Base-by-base conservation (phyloP, 208 protist species). In the Trypanosoma conorhini region DNA sequence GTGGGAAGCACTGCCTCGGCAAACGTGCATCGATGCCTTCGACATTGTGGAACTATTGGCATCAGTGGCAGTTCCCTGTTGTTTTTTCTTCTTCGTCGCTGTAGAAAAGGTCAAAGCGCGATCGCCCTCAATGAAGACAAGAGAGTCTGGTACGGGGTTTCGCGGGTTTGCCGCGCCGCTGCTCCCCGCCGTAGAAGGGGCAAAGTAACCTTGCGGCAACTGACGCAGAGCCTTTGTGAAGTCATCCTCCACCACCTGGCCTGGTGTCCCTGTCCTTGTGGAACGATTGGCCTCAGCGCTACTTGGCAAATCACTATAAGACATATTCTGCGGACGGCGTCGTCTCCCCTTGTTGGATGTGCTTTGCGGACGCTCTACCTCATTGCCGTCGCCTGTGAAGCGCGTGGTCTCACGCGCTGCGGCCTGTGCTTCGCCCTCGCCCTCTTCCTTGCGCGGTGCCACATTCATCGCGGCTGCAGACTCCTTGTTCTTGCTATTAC, bases 71-170 rank as follows among this genome's bases (percentile, higher is more conserved):
- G 12, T 30, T 48, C 50, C 17, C 22, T 48, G 15, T 28, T 24
- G 21, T 33, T 24, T 70, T 52, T 61, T 26, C 56, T 42, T 70
- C 46, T 44, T 55, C 3, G 24, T 28, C 9, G 33, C 8, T 42
- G n/a, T 64, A 50, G 24, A 24, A 26, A 72, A 17, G 3, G 46
- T 58, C 7, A 28, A n/a, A 2, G 31, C 60, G 7, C 66, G 46
- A 46, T 67, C 68, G 26, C 60, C 68, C 19, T 67, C 68, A 61
- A 74, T 67, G 17, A 74, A 38, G 1, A 74, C 68, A 51, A 74
- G 22, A 3, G 50, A 26, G 19, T 74, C 68, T 15, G 60, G 46
- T 40, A 33, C 33, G 22, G 35, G 1, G 24, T 24, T 67, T 51
- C 40, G 38, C 19, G 1, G 22, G 51, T 19, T 60, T 22, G 30